Evolutionary conservation across 73 alveolate genomes (phyloP).

Genomic region (Symbiodinium pilosum): DNA sequence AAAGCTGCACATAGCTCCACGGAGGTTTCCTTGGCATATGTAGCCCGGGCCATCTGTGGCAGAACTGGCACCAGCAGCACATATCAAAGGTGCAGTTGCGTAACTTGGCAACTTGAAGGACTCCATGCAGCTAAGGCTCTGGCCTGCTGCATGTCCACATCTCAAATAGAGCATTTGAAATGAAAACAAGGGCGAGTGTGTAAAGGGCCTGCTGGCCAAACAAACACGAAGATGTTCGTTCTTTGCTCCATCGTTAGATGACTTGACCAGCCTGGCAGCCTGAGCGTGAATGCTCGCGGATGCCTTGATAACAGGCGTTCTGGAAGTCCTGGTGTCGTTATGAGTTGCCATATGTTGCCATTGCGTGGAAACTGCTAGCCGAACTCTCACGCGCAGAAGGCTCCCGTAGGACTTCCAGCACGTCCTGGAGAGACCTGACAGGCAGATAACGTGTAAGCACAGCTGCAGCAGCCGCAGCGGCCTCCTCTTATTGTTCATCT

Average conservation of each 20-base stretch:
- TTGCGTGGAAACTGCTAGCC: too few relatives aligned
- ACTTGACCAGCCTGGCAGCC: background rate
- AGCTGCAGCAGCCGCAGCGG: too few relatives aligned
- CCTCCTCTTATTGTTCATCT: too few relatives aligned
- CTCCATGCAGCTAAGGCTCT: background rate
- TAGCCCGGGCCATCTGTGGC: too few relatives aligned
- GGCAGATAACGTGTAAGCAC: background rate
- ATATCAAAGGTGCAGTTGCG: background rate
- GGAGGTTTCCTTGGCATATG: background rate
- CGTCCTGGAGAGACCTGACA: background rate
- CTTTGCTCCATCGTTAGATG: background rate
- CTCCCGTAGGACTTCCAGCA: background rate
- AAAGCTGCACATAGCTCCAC: background rate
- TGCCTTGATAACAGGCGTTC: background rate
- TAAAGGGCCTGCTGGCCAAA: background rate
- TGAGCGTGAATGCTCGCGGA: background rate
- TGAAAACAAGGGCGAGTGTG: background rate
- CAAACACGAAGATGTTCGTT: background rate
- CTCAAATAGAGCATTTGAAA: background rate
- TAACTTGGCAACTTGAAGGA: background rate
- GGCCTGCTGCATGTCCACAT: background rate
- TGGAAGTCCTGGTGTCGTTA: background rate
- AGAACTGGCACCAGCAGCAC: too few relatives aligned
- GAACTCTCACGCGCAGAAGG: too few relatives aligned
- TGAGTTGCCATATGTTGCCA: too few relatives aligned